These are phyloP conservation scores for Aspergillus kassunensis DNA, from an alignment of 495 filamentous ascomycete genomes.

Conservation along the genomic window DNA sequence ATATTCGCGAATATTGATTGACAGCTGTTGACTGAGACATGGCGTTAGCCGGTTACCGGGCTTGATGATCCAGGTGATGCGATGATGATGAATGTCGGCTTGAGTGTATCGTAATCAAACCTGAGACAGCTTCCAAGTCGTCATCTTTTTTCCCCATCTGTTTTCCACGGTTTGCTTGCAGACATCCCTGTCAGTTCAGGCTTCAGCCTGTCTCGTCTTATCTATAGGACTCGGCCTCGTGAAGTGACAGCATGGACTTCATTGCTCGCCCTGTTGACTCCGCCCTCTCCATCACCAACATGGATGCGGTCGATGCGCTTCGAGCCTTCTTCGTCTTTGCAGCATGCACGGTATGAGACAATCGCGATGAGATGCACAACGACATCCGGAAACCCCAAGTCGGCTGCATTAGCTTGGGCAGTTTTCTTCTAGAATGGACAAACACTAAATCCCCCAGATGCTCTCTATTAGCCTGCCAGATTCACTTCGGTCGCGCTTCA, in stretches of 20 bases:
- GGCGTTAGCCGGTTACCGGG: background rate
- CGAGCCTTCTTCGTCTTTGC: conserved; percentile 44
- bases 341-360: conserved; percentile 43
- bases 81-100: background rate
- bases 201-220: no score
- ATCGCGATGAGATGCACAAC: background rate
- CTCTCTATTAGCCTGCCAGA: conserved; percentile 49
- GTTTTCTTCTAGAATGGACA: conserved; percentile 16
- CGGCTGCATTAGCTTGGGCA: background rate
- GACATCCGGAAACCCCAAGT: background rate
- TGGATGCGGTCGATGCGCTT: conserved; percentile 41
- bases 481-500: conserved; percentile 49
- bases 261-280: conserved; percentile 22
- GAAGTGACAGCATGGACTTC: conserved; percentile 17
- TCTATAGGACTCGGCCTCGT: no score
- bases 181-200: background rate
- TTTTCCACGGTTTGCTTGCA: no score
- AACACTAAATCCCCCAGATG: conserved; percentile 41
- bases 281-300: conserved; percentile 24
- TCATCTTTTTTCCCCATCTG: background rate
- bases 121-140: background rate
- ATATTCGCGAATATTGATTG: no score
- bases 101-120: conserved; percentile 2
- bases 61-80: background rate
- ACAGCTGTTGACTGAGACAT: background rate